Evolutionary conservation across 345 rosid species (phyloP).

Genomic region (Arabidopsis thaliana): DNA sequence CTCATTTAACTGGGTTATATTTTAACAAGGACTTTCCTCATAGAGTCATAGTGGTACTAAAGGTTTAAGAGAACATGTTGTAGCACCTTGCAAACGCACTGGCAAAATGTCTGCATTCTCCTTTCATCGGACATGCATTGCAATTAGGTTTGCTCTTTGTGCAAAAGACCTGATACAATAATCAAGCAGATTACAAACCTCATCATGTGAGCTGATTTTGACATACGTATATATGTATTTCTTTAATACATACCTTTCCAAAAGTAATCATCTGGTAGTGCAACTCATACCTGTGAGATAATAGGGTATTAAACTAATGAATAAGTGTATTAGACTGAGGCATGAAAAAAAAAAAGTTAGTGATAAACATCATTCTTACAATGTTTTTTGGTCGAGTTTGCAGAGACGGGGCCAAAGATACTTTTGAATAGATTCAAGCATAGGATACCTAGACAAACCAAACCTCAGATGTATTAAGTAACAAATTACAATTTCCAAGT

Average conservation of each 20-base stretch:
- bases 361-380: conserved; percentile 53
- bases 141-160: conserved; percentile 95
- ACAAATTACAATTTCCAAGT: background rate
- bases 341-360: background rate
- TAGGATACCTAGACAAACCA: conserved; percentile 70
- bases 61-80: conserved; percentile 17
- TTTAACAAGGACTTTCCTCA: background rate
- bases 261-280: conserved; percentile 99
- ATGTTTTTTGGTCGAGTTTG: conserved; percentile 88
- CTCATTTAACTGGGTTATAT: background rate
- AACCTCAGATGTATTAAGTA: conserved; percentile 11
- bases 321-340: background rate
- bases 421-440: conserved; percentile 89
- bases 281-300: conserved; percentile 80
- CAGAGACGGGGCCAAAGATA: conserved; percentile 98
- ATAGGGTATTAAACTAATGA: conserved; percentile 39
- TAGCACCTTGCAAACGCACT: conserved; percentile 97
- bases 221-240: background rate
- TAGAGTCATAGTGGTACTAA: background rate
- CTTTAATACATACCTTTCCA: conserved; percentile 72
- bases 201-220: background rate
- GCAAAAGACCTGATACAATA: conserved; percentile 83
- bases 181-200: conserved; percentile 29
- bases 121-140: conserved; percentile 98
- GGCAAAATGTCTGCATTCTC: conserved; percentile 97